Percentiles rank a stretch among this genome's conserved stretches.
Conservation (phyloP, 495 filamentous ascomycete species). For the Massariosphaeria phaeospora region DNA sequence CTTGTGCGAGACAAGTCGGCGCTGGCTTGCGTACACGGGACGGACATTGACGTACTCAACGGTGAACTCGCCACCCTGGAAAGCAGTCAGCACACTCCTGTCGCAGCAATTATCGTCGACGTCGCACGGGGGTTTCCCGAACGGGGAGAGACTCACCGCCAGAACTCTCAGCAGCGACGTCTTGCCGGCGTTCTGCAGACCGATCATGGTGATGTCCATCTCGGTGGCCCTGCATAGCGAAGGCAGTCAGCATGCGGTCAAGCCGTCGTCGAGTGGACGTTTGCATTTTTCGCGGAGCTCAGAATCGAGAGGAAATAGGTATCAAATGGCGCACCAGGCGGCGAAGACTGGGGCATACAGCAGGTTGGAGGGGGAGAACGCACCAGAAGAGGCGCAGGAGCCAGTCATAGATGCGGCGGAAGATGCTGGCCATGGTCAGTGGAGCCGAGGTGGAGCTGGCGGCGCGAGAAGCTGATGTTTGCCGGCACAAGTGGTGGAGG, state of each 20-base stretch:
- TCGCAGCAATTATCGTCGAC: conserved; percentile 14
- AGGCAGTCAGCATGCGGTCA: conserved; percentile 33
- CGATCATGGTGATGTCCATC: conserved; percentile 99
- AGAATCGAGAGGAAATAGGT: conserved; percentile 23
- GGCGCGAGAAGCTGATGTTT: conserved; percentile 2
- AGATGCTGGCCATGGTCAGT: conserved; percentile 71
- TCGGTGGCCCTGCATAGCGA: conserved; percentile 75
- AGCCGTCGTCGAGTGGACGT: conserved; percentile 13
- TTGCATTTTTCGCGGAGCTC: conserved; percentile 27
- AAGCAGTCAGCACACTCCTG: conserved; percentile 34
- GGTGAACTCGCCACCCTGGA: conserved; percentile 94
- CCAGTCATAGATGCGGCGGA: conserved; percentile 96
- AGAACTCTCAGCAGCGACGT: conserved; percentile 90
- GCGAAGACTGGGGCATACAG: conserved; percentile 11
- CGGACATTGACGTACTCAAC: conserved; percentile 73
- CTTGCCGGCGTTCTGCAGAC: conserved; percentile 96
- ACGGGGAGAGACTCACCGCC: conserved; percentile 61
- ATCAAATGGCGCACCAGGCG: conserved; percentile 24
- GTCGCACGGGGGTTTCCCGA: conserved; percentile 26
- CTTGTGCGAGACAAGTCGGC: conserved; percentile 17
- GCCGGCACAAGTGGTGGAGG: background rate
- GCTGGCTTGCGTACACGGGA: conserved; percentile 17
- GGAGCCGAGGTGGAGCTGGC: conserved; percentile 11
- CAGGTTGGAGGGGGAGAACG: conserved; percentile 43
- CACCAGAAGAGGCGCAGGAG: conserved; percentile 96